phyloP scores from a whole-genome alignment of 805 yeast species.

The Ogataea saltuana region DNA sequence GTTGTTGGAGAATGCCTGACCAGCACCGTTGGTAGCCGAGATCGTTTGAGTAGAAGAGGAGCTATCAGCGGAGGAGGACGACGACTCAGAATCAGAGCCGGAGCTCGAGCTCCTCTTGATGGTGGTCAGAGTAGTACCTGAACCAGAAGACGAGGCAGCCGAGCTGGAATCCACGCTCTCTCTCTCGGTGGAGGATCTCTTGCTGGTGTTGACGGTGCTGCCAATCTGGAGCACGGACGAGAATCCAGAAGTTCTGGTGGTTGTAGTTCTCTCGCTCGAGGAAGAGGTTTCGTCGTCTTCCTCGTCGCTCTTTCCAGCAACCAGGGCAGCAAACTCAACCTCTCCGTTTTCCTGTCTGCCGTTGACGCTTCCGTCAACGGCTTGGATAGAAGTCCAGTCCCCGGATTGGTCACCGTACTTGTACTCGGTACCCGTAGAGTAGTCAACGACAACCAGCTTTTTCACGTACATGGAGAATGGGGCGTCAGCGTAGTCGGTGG shows the following conservation, averaged over 20 bases:
- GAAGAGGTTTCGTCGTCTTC: conserved; percentile 9
- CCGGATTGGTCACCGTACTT: conserved; percentile 58
- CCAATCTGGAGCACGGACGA: conserved; percentile 1
- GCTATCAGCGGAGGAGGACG: conserved; percentile 19
- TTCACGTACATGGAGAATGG: conserved; percentile 71
- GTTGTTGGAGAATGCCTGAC: conserved; percentile 1
- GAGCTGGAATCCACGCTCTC: conserved; percentile 3
- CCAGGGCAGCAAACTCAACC: conserved; percentile 42
- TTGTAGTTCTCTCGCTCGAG: conserved; percentile 10
- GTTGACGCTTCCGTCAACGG: conserved; percentile 58
- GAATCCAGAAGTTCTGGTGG: conserved; percentile 8
- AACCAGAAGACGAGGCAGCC: background rate
- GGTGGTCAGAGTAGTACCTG: conserved; percentile 7
- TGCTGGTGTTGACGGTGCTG: conserved; percentile 12
- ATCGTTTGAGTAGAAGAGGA: conserved; percentile 19
- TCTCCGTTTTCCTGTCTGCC: conserved; percentile 56
- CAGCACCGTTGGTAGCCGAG: conserved; percentile 19
- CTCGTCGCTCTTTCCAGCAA: conserved; percentile 13
- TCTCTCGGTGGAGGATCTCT: conserved; percentile 13
- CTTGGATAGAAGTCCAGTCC: conserved; percentile 56
- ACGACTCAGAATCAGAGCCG: conserved; percentile 6
- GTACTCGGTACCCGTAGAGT: conserved; percentile 63
- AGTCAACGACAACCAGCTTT: conserved; percentile 62
- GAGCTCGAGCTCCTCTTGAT: background rate
- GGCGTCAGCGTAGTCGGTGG: conserved; percentile 59